Evolutionary conservation across 768 basidiomycete genomes (phyloP), one percentile per base, ranked within the genome.

Genomic region (Leccinum variicolor): DNA sequence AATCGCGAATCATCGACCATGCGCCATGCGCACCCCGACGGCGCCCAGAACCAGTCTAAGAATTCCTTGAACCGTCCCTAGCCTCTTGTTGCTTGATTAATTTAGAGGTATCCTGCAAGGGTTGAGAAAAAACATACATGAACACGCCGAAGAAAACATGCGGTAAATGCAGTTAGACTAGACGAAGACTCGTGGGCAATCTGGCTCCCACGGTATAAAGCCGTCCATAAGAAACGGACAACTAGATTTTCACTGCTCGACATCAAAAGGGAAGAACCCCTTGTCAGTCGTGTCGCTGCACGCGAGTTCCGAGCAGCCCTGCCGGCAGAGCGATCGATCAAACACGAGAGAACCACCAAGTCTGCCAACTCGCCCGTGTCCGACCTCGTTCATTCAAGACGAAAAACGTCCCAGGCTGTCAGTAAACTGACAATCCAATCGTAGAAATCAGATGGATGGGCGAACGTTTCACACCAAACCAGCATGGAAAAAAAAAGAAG

Each of bases 381-480:
- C 51, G 49, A 55, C 47, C 52, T 64, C 46, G 52, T 23, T 23
- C 25, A 52, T 7, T 33, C 53, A 19, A 45, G 19, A 36, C 23
- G 50, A 39, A 56, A 58, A 9, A 14, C 28, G 19, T 54, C 45
- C 56, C 46, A 55, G 45, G 57, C 49, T 21, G 11, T 36, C 39
- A 23, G 33, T 31, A 54, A 56, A 56, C 57, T 60, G 64, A 57
- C 39, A 57, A 66, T 59, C 55, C 17, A 48, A 23, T 46, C 34
- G 11, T 43, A 43, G n/a, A 43, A 21, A 43, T 23, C 39, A 28
- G 14, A 48, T 28, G 15, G 23, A 47, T 26, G 17, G 46, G 53
- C 25, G 17, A 55, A 50, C 41, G 46, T 36, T 65, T 58, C 52
- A 46, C 58, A 58, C 43, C 56, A 10, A 56, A 53, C 31, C 50